A percentile compares a stretch with the other conserved stretches of the same genome.
Evolutionary conservation across 345 rosid species (phyloP).

Genomic region (Eutrema yunnanense): DNA sequence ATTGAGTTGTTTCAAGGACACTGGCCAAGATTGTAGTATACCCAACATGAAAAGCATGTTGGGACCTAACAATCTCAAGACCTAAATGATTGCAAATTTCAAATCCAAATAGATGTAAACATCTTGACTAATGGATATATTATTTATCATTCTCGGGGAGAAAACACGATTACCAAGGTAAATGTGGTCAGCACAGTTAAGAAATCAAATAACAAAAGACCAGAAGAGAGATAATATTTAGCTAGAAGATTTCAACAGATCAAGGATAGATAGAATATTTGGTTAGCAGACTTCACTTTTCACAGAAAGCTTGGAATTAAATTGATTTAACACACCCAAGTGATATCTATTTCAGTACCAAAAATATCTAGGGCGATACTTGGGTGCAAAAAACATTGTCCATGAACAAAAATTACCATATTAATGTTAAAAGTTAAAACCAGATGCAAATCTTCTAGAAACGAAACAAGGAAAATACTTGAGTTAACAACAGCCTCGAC

Average conservation of each 20-base stretch:
- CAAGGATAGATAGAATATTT: neutral
- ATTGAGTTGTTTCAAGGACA: neutral
- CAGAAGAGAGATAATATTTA: neutral
- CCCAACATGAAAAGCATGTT: neutral
- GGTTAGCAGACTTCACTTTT: neutral
- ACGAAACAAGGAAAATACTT: neutral
- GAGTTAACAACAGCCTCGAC: neutral
- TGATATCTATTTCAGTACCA: neutral
- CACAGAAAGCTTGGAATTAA: neutral
- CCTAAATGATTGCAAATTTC: neutral
- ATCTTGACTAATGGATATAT: neutral
- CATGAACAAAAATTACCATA: neutral
- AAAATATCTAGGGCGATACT: neutral
- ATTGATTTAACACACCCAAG: neutral
- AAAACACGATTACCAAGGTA: neutral
- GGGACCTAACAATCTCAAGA: neutral
- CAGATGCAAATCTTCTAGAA: neutral
- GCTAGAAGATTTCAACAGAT: neutral
- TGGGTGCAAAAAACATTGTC: neutral
- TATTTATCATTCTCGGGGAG: neutral
- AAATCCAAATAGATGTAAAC: neutral
- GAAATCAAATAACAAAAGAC: neutral
- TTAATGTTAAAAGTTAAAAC: neutral
- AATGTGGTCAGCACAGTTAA: neutral
- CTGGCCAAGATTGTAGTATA: neutral